Base-by-base conservation (phyloP, 1,284 basidiomycete genomes). In the Porogramme epimiltina region DNA sequence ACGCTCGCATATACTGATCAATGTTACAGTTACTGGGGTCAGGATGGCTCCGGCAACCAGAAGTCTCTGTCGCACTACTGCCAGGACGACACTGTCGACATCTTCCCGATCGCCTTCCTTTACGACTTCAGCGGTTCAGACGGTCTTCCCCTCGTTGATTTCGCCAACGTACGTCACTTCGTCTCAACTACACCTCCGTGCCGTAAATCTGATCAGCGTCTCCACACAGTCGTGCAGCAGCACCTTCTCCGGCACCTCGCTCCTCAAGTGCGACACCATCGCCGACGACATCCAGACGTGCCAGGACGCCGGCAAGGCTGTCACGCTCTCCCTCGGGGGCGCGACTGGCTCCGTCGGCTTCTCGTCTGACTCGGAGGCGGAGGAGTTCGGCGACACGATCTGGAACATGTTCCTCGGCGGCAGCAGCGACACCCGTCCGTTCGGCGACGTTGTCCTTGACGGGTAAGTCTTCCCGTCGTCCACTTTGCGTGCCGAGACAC, bases 351-450 rank as follows among this genome's bases (percentile, higher is more conserved):
- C 70, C 33, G 74, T 73, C n/a, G 70, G 69, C 3, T 84, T 86
- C 62, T 64, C 69, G 28, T 79, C 73, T 18, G 80, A 84, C 54
- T 66, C 77, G 0, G 72, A 80, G 54, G 84, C 75, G 1, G 49
- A 68, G 44, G 67, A 67, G 16, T 84, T 83, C 55, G 83, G 82
- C 11, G 69, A 82, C 49, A 77, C 76, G 10, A 73, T 87, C 26
- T 87, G 84, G 84, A 74, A 86, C 63, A 49, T 80, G 19, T 87
- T 86, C 69, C 71, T 87, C 24, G 84, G 81, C 4, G 84, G 81
- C 13, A 70, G 72, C 2, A 79, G 77, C 60, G 64, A 52, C 33
- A 75, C 74, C 1, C 69, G 84, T 44, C 84, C 84, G 0, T 85
- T 85, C 55, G 84, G 84, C 11, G 63, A 70, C 36, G 82, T 78